These are phyloP conservation scores for Gryganskiella cystojenkinii DNA, from an alignment of 192 early-diverging fungal species.

Conservation along the genomic window DNA sequence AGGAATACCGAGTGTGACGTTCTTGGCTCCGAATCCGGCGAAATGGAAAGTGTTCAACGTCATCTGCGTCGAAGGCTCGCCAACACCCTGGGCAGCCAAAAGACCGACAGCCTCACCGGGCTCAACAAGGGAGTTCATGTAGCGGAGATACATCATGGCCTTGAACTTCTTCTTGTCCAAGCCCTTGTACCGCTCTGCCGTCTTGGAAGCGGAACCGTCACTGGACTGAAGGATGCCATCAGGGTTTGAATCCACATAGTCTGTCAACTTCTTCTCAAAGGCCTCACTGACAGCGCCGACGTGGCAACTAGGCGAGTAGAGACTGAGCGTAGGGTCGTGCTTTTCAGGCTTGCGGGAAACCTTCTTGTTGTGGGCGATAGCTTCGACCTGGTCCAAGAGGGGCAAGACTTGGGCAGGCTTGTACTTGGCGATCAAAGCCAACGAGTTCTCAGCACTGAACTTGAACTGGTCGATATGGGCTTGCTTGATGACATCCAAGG, in stretches of 20 bases:
- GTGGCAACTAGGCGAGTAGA: slow-evolving; percentile 80
- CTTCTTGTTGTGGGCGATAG: slow-evolving; percentile 80
- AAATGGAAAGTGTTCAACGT: slow-evolving; percentile 99
- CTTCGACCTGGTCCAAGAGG: slow-evolving; percentile 75
- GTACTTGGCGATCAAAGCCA: slow-evolving; percentile 80
- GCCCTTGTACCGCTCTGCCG: no score
- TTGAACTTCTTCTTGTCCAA: slow-evolving; percentile 82
- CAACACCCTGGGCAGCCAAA: slow-evolving; percentile 96
- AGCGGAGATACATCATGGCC: slow-evolving; percentile 94
- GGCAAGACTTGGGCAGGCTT: slow-evolving; percentile 71
- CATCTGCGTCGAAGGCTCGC: slow-evolving; percentile 99
- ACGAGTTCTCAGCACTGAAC: slow-evolving; percentile 92
- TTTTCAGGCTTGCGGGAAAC: slow-evolving; percentile 71
- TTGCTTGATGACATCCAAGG: slow-evolving; percentile 94
- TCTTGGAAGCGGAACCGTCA: background rate
- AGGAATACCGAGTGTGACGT: slow-evolving; percentile 99
- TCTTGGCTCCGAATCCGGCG: slow-evolving; percentile 93
- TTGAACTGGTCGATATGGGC: slow-evolving; percentile 92
- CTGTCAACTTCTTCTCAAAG: slow-evolving; percentile 78
- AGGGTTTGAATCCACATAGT: slow-evolving; percentile 80
- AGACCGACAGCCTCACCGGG: slow-evolving; percentile 98
- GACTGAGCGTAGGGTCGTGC: slow-evolving; percentile 83
- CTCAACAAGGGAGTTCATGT: slow-evolving; percentile 92
- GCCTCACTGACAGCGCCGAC: slow-evolving; percentile 89
- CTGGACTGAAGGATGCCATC: slow-evolving; percentile 61